Percentiles rank a stretch among this genome's conserved stretches.
Evolutionary conservation across 2,329 filamentous ascomycete species (phyloP).

Genomic region (Diaporthe citrichinensis): DNA sequence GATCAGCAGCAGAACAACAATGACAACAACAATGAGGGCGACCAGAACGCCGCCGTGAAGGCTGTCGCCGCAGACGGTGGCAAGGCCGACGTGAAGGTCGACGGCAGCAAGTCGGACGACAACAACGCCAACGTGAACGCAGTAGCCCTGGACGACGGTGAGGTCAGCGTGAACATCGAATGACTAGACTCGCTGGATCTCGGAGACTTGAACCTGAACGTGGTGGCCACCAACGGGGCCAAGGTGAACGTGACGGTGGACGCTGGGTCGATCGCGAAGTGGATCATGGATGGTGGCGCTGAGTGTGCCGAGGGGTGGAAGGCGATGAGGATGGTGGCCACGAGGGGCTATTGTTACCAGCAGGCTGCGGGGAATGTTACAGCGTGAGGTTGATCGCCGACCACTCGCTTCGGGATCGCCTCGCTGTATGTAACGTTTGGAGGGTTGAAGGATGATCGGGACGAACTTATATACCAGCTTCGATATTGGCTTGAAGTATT

Average conservation of each 20-base stretch:
- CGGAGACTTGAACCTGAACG: constrained; percentile 10
- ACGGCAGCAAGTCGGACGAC: neutral
- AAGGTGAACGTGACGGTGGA: constrained; percentile 17
- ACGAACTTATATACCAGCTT: neutral
- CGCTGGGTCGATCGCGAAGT: constrained; percentile 14
- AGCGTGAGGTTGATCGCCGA: neutral
- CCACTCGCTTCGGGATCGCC: neutral
- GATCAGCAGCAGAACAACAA: neutral
- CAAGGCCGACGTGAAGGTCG: constrained; percentile 19
- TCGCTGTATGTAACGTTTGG: neutral
- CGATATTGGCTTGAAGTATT: neutral
- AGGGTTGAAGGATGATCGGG: neutral
- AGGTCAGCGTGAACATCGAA: constrained; percentile 10
- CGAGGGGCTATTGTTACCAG: constrained; percentile 7
- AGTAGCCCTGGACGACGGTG: constrained; percentile 4
- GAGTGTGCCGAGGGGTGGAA: constrained; percentile 12
- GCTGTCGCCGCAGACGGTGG: neutral
- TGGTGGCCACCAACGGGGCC: constrained; percentile 7
- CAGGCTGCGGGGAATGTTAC: constrained; percentile 2
- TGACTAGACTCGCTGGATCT: constrained; percentile 30
- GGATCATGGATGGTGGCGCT: neutral
- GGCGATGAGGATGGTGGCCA: constrained; percentile 19
- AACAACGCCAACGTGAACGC: constrained; percentile 28
- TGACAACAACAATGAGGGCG: neutral
- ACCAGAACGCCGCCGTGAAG: neutral